Base-by-base conservation (phyloP, 768 basidiomycete species). In the Boletus pseudo-olivaceus region DNA sequence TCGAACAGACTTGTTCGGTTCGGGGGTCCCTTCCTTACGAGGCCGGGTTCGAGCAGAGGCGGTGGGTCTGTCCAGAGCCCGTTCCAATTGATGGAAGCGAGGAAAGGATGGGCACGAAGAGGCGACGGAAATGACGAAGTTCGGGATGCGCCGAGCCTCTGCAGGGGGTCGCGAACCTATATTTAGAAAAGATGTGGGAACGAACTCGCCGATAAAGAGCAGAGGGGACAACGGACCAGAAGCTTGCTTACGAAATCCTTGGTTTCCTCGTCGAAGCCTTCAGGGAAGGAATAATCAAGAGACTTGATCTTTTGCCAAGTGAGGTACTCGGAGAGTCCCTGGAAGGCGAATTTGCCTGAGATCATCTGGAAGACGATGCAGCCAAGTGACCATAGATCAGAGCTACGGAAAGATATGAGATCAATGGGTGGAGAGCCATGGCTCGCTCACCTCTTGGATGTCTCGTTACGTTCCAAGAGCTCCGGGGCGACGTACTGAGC, bases 291-390 rank as follows among this genome's bases (percentile, higher is more conserved):
- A 73, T 93, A 98, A 42, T 96, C 88, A 44, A 90, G 76, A 42
- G 83, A 79, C 72, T 94, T 89, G 72, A 98, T 91, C 74, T 93
- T 93, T 66, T 97, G 88, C 82, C 93, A 95, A 32, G 90, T 97
- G 55, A 97, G 82, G 66, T 95, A 98, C 55, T 98, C 93, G 0
- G 94, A 93, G 7, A 85, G 76, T 5, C 88, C 94, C 58, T 90
- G 83, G 75, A 99, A 99, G 2, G 94, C 90, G 60, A 95, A 95
- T 39, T 82, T 83, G 37, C 95, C 96, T 12, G 88, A 83, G 48
- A 98, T 85, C 78, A 98, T 87, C 69, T 98, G 95, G 72, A 84
- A 98, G 20, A 98, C 72, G 41, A 98, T 87, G 71, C 96, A 98
- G 2, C 94, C 97, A 26, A 97, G 78, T 5, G 94, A 91, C 96